A percentile compares a stretch with the other conserved stretches of the same genome.
Evolutionary conservation across 164 flowering plant species (phyloP).

Genomic region (Vitis amurensis): DNA sequence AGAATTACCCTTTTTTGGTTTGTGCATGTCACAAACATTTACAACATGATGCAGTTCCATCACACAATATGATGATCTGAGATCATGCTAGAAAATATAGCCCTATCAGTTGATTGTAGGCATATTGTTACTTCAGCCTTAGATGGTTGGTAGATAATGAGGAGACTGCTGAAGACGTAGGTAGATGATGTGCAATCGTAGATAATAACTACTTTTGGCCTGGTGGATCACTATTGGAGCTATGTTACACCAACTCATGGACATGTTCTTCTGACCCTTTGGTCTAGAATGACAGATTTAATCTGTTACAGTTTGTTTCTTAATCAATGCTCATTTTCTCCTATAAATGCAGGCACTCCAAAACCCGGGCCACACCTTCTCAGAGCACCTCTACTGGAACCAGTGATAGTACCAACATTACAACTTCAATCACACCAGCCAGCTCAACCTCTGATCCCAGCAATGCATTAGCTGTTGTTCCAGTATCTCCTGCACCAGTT

Average conservation of each 20-base stretch:
- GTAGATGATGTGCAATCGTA: too few species aligned
- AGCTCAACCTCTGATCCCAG: conserved; percentile 22
- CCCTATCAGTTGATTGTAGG: too few species aligned
- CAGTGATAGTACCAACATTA: conserved; percentile 14
- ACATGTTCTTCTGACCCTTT: background rate
- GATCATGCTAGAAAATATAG: too few species aligned
- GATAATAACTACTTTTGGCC: background rate
- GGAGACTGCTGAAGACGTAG: too few species aligned
- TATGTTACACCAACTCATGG: background rate
- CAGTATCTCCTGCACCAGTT: conserved; percentile 47
- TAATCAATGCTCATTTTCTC: background rate
- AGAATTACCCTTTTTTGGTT: background rate
- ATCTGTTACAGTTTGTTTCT: background rate
- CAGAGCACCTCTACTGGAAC: conserved; percentile 23
- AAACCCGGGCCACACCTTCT: conserved; percentile 30
- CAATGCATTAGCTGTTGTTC: conserved; percentile 59
- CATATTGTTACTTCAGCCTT: too few species aligned
- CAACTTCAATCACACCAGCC: conserved; percentile 17
- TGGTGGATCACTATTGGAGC: background rate
- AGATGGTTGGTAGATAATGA: too few species aligned
- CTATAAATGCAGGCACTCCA: conserved; percentile 60
- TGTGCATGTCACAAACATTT: background rate
- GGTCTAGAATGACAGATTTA: background rate
- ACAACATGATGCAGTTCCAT: too few species aligned
- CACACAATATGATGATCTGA: too few species aligned